Base-by-base conservation (phyloP, 2,329 filamentous ascomycete genomes). In the Didymella keratinophila region DNA sequence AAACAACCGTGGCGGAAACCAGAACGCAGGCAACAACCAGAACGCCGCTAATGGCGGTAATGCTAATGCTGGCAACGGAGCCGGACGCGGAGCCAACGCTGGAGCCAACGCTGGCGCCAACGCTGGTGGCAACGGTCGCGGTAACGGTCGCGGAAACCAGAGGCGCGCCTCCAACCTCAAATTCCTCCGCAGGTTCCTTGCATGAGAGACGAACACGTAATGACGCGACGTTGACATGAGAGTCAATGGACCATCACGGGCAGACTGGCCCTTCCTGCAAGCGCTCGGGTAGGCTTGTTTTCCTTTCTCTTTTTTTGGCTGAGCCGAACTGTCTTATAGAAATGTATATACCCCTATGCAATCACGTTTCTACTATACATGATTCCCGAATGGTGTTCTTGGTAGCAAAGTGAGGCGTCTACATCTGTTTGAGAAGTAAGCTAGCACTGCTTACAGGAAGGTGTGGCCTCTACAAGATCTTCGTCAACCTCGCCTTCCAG, bases 401-500 rank as follows among this genome's bases (percentile, higher is more conserved):
- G 23, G 23, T 25, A 25, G 23, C 23, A 25, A 25, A 4, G 23
- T 25, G 3, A 3, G 23, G 23, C 23, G 23, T 25, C 23, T 25
- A 25, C 23, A 7, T 4, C 23, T 25, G 7, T 25, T 25, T 25
- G 23, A 4, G 23, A 25, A 4, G 23, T 25, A 25, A 25, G 23
- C 23, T 25, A 25, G 7, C 23, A 25, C 7, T 25, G 23, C 23
- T 25, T 25, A 25, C 23, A 25, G 23, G 23, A 7, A 7, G 7
- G 23, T 7, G 3, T 25, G 23, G 23, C 3, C 4, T 25, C 23
- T 68, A 78, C 68, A 78, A 56, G 11, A 77, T 71, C 48, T 63
- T 67, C 21, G 71, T 66, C 58, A 76, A 58, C 66, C 65, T 73
- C 20, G 62, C 65, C 58, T 72, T 77, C 67, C 73, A 74, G 3